Base-by-base conservation (phyloP, 2,329 filamentous ascomycete genomes). In the Ophidiomyces ophidiicola region DNA sequence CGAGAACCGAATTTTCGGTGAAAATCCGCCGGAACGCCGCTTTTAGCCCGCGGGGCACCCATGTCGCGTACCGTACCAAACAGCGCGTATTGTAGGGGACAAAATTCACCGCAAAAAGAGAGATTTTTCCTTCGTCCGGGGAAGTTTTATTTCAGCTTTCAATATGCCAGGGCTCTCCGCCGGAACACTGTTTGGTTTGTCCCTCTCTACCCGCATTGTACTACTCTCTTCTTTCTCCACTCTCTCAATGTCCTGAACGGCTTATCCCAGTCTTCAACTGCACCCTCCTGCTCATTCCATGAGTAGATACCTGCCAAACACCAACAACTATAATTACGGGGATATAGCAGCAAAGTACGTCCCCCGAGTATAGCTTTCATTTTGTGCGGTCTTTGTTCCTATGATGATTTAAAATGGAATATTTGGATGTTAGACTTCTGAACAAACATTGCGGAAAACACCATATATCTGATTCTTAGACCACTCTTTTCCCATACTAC, bases 381-480 rank as follows among this genome's bases (percentile, higher is more conserved):
- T 25, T 18, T 5, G 32, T 11, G 12, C 7, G 10, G 6, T 11
- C 23, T 35, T n/a, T 31, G 14, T 23, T 23, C 20, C 57, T 58
- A 64, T 64, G 62, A 66, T 47, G 45, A 47, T 39, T 41, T 44
- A 31, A 41, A 39, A 39, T 41, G 39, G 41, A 29, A 21, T 18
- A 41, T 34, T 58, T 61, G 64, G 62, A 65, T 66, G 63, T 66
- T 66, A 66, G 63, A 66, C 62, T 66, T 60, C 62, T 58, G 59
- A 65, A 56, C 47, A 52, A 50, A 55, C 46, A 40, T 61, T 63
- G 61, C 54, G 59, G 61, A 63, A 50, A 63, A 53, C 29, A 36
- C 42, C 36, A 37, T 41, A 36, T 7, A 34, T 39, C 21, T 39
- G 56, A 57, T 32, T 39, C 17, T 36, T 24, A 7, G 17, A 3